Base-by-base conservation (phyloP, 2,329 filamentous ascomycete genomes). In the Aspergillus fijiensis region DNA sequence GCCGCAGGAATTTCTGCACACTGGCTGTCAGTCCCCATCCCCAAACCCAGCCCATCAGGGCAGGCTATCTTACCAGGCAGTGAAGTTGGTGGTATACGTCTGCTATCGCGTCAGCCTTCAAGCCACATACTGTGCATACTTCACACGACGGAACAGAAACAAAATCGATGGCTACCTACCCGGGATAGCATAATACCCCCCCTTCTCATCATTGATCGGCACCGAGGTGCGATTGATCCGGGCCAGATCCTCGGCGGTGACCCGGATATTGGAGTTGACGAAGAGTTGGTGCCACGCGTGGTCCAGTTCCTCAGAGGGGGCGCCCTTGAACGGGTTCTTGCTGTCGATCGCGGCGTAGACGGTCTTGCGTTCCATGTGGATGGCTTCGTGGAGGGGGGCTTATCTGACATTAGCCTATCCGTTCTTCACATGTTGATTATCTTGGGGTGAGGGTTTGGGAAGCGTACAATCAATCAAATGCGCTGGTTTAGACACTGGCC, bases 81-180 rank as follows among this genome's bases (percentile, higher is more conserved):
- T 52, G 51, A 1, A 52, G 31, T 19, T 52, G 51, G 16, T 52
- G 51, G n/a, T 52, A 52, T n/a, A 52, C 51, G 42, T 52, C 51
- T 52, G 5, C 10, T 10, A 3, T 25, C 19, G n/a, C 7, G 10
- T 35, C 11, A 35, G 14, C 33, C 11, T 35, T 16, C 12, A 6
- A 4, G 14, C 33, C 11, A 35, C 12, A 35, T 14, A 35, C 12
- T 10, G 7, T 29, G 2, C 7, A 29, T 29, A 9, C 7, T 6
- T 9, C 27, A 23, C 4, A 49, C 16, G 6, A 2, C 10, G 2
- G 14, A 21, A 29, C 1, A n/a, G 6, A 4, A 9, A 11, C 14
- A 7, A 9, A 1, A 4, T 25, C 3, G 10, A 3, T 12, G 5
- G 9, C 7, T 3, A 42, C 33, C 6, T 52, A 52, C 51, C 51